phyloP scores from a whole-genome alignment of 768 basidiomycete species.

The Gelatoporia subvermispora region DNA sequence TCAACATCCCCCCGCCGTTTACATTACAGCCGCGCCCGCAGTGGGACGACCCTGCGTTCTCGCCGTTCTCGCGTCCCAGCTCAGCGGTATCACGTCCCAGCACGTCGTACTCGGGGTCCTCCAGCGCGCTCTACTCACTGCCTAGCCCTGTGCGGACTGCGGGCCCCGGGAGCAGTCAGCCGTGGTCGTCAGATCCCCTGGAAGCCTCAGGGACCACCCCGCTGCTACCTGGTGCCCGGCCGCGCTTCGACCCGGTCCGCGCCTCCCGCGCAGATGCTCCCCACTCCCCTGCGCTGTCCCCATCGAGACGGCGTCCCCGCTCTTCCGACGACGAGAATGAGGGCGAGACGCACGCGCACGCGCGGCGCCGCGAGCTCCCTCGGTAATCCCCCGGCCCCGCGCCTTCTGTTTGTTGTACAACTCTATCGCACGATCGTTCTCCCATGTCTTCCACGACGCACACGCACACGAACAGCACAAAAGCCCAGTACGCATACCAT shows the following conservation, averaged over 20 bases:
- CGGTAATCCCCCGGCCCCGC: too few relatives aligned
- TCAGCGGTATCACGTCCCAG: conserved; percentile 4
- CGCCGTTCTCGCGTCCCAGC: conserved; percentile 23
- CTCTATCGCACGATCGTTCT: too few relatives aligned
- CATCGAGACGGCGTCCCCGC: too few relatives aligned
- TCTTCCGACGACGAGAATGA: too few relatives aligned
- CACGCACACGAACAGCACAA: too few relatives aligned
- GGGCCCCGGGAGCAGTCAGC: too few relatives aligned
- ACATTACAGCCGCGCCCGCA: conserved; percentile 64
- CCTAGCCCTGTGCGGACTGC: neutral
- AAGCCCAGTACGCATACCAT: too few relatives aligned
- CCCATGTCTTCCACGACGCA: too few relatives aligned
- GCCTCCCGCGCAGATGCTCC: conserved; percentile 1
- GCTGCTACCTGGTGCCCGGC: conserved; percentile 4
- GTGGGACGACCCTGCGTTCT: conserved; percentile 48
- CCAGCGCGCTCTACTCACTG: neutral
- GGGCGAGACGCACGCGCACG: too few relatives aligned
- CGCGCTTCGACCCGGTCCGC: conserved; percentile 17
- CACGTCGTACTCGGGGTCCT: conserved; percentile 5
- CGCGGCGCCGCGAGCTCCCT: too few relatives aligned
- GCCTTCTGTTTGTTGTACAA: too few relatives aligned
- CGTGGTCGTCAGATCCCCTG: neutral
- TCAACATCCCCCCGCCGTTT: conserved; percentile 48
- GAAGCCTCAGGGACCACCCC: conserved; percentile 1
- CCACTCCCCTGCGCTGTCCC: too few relatives aligned